Evolutionary conservation across 495 filamentous ascomycete genomes (phyloP).

Genomic region (Paragyromitra xinjiangensis): DNA sequence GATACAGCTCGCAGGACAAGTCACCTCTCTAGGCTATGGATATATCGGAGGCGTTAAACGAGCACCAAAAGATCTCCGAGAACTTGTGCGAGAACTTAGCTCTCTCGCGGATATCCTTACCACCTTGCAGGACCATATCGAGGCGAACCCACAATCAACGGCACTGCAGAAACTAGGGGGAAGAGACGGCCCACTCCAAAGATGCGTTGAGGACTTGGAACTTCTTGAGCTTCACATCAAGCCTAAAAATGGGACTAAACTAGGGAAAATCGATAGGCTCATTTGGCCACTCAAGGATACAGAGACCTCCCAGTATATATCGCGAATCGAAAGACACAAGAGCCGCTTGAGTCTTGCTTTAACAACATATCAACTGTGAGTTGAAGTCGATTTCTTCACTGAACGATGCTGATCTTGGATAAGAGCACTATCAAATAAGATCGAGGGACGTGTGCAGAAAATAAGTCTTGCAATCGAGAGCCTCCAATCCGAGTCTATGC

Average conservation of each 20-base stretch:
- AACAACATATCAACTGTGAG: slow-evolving; percentile 1
- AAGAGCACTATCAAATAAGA: slow-evolving; percentile 10
- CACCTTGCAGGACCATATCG: background rate
- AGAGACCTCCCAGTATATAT: slow-evolving; percentile 1
- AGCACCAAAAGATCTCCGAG: slow-evolving; percentile 29
- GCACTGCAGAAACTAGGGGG: no score
- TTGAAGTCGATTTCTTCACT: background rate
- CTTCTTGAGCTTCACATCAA: slow-evolving; percentile 1
- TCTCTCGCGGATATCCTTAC: slow-evolving; percentile 10
- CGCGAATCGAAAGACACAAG: slow-evolving; percentile 12
- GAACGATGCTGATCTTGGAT: background rate
- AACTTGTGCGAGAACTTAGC: slow-evolving; percentile 22
- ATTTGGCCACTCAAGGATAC: slow-evolving; percentile 23
- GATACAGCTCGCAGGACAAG: slow-evolving; percentile 10
- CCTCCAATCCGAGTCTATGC: background rate
- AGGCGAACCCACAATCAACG: no score
- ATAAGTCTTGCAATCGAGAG: background rate
- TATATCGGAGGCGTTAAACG: slow-evolving; percentile 6
- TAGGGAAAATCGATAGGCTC: background rate
- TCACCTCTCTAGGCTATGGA: slow-evolving; percentile 14
- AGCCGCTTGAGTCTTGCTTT: slow-evolving; percentile 13
- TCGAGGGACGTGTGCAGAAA: slow-evolving; percentile 2
- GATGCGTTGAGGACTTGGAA: background rate
- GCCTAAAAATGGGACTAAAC: background rate
- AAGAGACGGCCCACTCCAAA: no score